phyloP scores from a whole-genome alignment of 495 filamentous ascomycete genomes.

The Lophium mytilinum region DNA sequence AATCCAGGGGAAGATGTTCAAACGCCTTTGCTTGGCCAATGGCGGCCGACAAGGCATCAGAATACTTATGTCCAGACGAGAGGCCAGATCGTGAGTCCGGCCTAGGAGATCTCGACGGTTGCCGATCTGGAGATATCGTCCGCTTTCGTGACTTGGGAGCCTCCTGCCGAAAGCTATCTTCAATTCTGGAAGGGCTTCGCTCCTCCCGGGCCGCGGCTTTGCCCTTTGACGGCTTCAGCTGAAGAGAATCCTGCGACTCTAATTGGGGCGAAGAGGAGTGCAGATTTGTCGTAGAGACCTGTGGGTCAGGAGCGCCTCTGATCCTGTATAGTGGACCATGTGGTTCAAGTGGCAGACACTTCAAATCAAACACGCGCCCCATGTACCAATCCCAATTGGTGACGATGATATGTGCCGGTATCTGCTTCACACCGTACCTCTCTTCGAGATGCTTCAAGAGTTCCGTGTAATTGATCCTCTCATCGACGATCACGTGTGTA shows the following conservation, averaged over 20 bases:
- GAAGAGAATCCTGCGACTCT: not conserved
- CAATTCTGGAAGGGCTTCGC: not conserved
- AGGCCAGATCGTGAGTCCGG: not conserved
- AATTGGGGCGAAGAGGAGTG: not conserved
- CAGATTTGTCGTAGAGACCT: too few species aligned
- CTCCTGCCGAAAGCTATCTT: not conserved
- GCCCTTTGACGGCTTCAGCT: not conserved
- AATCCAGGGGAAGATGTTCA: slow-evolving; percentile 40
- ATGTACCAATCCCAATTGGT: not conserved
- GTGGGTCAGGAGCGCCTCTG: too few species aligned
- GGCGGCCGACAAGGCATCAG: slow-evolving; percentile 49
- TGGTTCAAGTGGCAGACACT: too few species aligned
- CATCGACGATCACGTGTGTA: slow-evolving; percentile 74
- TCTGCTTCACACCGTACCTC: not conserved
- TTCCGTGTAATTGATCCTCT: slow-evolving; percentile 53
- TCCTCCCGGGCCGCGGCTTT: not conserved
- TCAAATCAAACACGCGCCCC: too few species aligned
- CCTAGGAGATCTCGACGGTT: not conserved
- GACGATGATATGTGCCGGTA: not conserved
- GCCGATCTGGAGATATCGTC: slow-evolving; percentile 1
- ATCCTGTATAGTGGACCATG: too few species aligned
- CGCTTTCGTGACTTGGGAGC: not conserved
- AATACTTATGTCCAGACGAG: slow-evolving; percentile 10
- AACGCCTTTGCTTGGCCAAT: slow-evolving; percentile 49
- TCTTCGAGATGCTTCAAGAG: slow-evolving; percentile 53